Percentiles rank a stretch among this genome's conserved stretches.
Evolutionary conservation across 345 rosid species (phyloP).

Genomic region (Ceriops decandra): DNA sequence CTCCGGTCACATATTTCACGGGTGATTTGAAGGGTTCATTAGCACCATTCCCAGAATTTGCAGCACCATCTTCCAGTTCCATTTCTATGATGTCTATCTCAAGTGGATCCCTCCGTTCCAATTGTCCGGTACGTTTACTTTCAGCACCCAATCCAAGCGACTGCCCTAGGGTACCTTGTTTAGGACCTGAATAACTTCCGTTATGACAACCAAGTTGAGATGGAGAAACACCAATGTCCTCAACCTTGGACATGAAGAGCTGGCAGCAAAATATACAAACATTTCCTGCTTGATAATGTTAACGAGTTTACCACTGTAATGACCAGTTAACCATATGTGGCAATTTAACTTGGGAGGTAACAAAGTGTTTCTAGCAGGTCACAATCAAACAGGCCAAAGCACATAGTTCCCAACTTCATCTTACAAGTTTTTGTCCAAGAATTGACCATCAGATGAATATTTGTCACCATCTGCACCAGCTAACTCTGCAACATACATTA

Average conservation of each 20-base stretch:
- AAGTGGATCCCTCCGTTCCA: constrained; percentile 10
- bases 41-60: constrained; percentile 18
- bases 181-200: constrained; percentile 6
- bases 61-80: constrained; percentile 17
- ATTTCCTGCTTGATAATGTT: constrained; percentile 3
- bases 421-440: neutral
- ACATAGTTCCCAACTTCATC: neutral
- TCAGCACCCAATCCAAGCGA: constrained; percentile 9
- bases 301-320: neutral
- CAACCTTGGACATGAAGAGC: constrained; percentile 25
- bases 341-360: too few relatives aligned
- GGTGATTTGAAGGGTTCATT: neutral
- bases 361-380: too few relatives aligned
- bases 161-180: constrained; percentile 15
- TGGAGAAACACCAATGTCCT: constrained; percentile 23
- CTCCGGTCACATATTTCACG: neutral
- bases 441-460: neutral
- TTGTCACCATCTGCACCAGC: neutral
- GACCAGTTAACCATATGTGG: too few relatives aligned
- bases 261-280: constrained; percentile 1
- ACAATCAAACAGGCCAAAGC: neutral
- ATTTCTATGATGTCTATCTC: constrained; percentile 13
- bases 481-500: constrained; percentile 7
- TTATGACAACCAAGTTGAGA: constrained; percentile 15
- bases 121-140: neutral